Percentiles rank a stretch among this genome's conserved stretches.
Conservation (phyloP, 169 alveolate genomes). For the Babesia caballi region DNA sequence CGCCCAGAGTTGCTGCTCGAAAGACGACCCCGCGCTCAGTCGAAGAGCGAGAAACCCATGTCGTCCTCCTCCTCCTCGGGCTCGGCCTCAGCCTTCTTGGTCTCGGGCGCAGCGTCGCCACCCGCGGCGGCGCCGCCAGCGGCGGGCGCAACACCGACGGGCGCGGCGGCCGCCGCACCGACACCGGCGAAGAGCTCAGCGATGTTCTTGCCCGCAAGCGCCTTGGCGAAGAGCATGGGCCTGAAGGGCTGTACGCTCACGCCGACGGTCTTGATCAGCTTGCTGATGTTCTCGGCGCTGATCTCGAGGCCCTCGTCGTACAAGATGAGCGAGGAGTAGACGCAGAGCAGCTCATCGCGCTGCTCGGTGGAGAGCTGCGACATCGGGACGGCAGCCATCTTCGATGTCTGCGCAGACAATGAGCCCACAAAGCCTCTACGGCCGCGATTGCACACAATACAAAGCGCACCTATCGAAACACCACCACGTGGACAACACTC, state of each 20-base stretch:
- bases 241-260: slow-evolving; percentile 89
- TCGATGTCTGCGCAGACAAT: neutral
- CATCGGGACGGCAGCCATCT: slow-evolving; percentile 71
- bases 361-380: slow-evolving; percentile 79
- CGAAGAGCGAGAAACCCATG: slow-evolving; percentile 72
- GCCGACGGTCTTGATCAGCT: slow-evolving; percentile 87
- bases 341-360: slow-evolving; percentile 91
- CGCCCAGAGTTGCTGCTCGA: neutral
- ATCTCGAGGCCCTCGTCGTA: slow-evolving; percentile 90
- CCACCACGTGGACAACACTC: no score
- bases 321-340: slow-evolving; percentile 90
- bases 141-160: slow-evolving; percentile 47
- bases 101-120: slow-evolving; percentile 33
- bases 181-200: slow-evolving; percentile 57
- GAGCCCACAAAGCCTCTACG: no score
- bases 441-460: no score
- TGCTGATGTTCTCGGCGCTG: slow-evolving; percentile 86
- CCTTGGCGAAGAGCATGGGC: slow-evolving; percentile 92
- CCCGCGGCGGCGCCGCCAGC: slow-evolving; percentile 61
- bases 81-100: slow-evolving; percentile 48
- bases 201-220: slow-evolving; percentile 84
- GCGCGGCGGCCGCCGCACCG: slow-evolving; percentile 50
- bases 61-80: slow-evolving; percentile 65
- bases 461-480: no score
- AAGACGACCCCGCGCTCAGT: slow-evolving; percentile 10